Evolutionary conservation across 371 early-diverging fungal genomes (phyloP), one percentile per base, ranked within the genome.

Genomic region (Nematocida homosporus): DNA sequence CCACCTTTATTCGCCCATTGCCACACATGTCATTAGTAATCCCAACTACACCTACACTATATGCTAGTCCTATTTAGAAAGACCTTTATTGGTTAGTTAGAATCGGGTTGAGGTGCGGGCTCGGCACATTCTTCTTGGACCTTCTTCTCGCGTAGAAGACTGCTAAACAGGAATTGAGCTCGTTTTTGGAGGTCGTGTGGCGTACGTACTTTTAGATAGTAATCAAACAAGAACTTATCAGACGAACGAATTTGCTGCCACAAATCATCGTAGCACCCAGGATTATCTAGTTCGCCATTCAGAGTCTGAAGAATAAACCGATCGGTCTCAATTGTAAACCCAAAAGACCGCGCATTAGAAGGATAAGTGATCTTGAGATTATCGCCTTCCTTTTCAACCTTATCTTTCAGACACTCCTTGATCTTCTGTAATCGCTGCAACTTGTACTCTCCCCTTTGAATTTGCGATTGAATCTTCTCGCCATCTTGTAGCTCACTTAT

Each of bases 401-500:
- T 67, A 42, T 78, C 63, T 18, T 65, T 60, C 6, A 83, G 56
- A 18, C 76, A 66, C 34, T 78, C 57, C 40, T 63, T 78, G 30
- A 82, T 60, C 56, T 78, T 79, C 13, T 53, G 41, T 25, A 47
- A 48, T 53, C 56, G 61, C 29, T 54, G 30, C 10, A 65, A 32
- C 37, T 53, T 78, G 34, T 65, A 35, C 50, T 66, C 65, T 35
- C 75, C 76, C 54, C 64, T 81, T 32, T 76, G 60, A 20, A 83
- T 59, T 23, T 75, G 59, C 4, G 16, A 29, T 23, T 42, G 57
- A 47, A 83, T 82, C 53, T 78, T 80, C 13, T 81, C 79, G 30
- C 59, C 54, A 25, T 83, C 83, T 23, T 40, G 27, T 18, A 83
- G 63, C 54, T 83, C 82, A 37, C 78, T 51, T 20, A 78, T 57